A percentile compares a stretch with the other conserved stretches of the same genome.
Conservation (phyloP, 2,329 filamentous ascomycete species). For the Blastomyces gilchristii region DNA sequence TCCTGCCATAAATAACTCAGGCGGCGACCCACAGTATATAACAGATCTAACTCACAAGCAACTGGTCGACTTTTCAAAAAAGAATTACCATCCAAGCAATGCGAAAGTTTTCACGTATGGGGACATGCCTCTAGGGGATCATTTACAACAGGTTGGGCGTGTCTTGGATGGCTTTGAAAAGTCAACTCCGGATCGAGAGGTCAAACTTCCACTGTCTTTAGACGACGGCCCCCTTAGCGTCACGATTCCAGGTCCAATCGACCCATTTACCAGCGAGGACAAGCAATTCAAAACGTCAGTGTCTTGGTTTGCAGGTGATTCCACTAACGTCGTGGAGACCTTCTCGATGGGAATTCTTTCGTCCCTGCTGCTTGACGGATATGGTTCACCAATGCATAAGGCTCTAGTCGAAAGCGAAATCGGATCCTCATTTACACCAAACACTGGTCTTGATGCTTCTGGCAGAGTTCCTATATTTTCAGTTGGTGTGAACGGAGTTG, state of each 20-base stretch:
- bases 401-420: slow-evolving; percentile 81
- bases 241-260: slow-evolving; percentile 67
- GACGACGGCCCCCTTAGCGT: slow-evolving; percentile 56
- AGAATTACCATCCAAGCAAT: slow-evolving; percentile 96
- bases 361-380: slow-evolving; percentile 80
- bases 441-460: slow-evolving; percentile 79
- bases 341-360: slow-evolving; percentile 78
- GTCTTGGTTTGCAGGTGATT: slow-evolving; percentile 83
- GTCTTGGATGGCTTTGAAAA: slow-evolving; percentile 64
- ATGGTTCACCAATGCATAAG: slow-evolving; percentile 85
- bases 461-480: slow-evolving; percentile 75
- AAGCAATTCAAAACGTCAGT: slow-evolving; percentile 90
- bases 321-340: slow-evolving; percentile 71
- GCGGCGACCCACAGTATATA: slow-evolving; percentile 91
- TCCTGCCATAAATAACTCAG: slow-evolving; percentile 90
- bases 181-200: slow-evolving; percentile 57
- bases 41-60: slow-evolving; percentile 90
- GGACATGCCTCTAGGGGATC: slow-evolving; percentile 73
- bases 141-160: slow-evolving; percentile 67
- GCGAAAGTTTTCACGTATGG: slow-evolving; percentile 94
- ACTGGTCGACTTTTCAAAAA: slow-evolving; percentile 73
- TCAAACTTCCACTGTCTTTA: slow-evolving; percentile 67
- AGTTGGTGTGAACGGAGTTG: slow-evolving; percentile 81
- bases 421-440: slow-evolving; percentile 88
- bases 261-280: slow-evolving; percentile 74